phyloP scores from a whole-genome alignment of 2,329 filamentous ascomycete genomes.

The Byssoonygena ceratinophila region DNA sequence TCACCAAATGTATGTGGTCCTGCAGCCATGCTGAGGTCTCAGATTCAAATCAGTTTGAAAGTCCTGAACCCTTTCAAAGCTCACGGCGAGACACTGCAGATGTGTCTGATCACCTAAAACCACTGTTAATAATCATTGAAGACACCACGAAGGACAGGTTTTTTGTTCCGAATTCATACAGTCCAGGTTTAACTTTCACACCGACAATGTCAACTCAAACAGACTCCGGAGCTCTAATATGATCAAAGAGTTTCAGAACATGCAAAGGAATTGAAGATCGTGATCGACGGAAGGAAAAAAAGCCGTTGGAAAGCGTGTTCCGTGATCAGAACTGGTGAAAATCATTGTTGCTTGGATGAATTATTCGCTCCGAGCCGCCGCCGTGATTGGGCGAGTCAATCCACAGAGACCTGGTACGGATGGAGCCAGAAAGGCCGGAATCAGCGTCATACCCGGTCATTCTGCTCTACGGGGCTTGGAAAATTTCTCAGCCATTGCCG shows the following conservation, averaged over 20 bases:
- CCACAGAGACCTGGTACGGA: not conserved
- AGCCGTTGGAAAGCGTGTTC: constrained; percentile 11
- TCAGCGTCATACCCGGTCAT: not conserved
- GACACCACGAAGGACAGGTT: not conserved
- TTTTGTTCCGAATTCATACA: not conserved
- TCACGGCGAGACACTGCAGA: not conserved
- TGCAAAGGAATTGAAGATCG: not conserved
- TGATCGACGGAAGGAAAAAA: constrained; percentile 1
- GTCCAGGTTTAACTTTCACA: not conserved
- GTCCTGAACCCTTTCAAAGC: not conserved
- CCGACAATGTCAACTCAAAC: not conserved
- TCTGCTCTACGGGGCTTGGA: not conserved
- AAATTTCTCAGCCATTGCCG: not conserved
- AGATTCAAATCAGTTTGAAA: not conserved
- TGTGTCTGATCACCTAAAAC: no score
- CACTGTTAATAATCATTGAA: not conserved
- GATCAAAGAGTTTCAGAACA: not conserved
- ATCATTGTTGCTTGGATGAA: not conserved
- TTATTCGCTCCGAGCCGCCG: not conserved
- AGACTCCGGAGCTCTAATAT: not conserved
- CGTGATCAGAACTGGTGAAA: not conserved
- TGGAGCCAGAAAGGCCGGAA: not conserved
- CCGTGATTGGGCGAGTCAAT: not conserved
- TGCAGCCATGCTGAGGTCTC: constrained; percentile 15
- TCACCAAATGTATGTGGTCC: constrained; percentile 19